Percentiles rank a stretch among this genome's conserved stretches.
These are phyloP conservation scores for Persicaria maculosa DNA, from an alignment of 148 eudicot species.

Conservation along the genomic window DNA sequence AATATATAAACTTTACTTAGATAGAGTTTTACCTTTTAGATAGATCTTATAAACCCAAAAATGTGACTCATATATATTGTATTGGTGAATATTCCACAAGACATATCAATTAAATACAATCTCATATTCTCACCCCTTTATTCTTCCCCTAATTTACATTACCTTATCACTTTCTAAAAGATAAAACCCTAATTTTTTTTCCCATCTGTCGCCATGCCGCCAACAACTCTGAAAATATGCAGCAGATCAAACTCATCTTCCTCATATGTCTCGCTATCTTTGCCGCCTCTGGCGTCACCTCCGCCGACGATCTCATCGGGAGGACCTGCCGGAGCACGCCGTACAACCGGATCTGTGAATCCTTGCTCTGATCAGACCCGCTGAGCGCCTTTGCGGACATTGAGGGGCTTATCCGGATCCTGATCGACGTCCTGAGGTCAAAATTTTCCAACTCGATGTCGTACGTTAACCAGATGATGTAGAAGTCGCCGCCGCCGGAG, in stretches of 20 bases:
- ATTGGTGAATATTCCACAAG: too few relatives aligned
- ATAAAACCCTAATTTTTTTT: too few relatives aligned
- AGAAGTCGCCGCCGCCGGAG: constrained; percentile 18
- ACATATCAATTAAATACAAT: too few relatives aligned
- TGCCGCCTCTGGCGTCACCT: background rate
- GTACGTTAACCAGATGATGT: constrained; percentile 14
- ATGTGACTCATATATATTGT: too few relatives aligned
- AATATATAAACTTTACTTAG: too few relatives aligned
- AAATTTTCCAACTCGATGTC: constrained; percentile 21
- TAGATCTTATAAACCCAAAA: too few relatives aligned
- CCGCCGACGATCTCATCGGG: constrained; percentile 24
- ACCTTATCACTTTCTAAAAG: too few relatives aligned
- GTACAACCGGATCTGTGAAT: constrained; percentile 25
- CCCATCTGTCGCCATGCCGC: too few relatives aligned
- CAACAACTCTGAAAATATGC: too few relatives aligned
- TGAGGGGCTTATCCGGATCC: constrained; percentile 22
- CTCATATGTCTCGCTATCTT: background rate
- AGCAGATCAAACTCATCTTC: background rate
- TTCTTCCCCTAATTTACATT: too few relatives aligned
- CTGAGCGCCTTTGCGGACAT: constrained; percentile 27
- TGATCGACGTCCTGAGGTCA: constrained; percentile 28
- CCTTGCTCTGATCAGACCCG: constrained; percentile 31
- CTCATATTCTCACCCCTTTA: too few relatives aligned
- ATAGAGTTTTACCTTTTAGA: too few relatives aligned
- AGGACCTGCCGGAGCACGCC: constrained; percentile 25